phyloP scores from a whole-genome alignment of 106 monocot species.

The Amphibolis antarctica region DNA sequence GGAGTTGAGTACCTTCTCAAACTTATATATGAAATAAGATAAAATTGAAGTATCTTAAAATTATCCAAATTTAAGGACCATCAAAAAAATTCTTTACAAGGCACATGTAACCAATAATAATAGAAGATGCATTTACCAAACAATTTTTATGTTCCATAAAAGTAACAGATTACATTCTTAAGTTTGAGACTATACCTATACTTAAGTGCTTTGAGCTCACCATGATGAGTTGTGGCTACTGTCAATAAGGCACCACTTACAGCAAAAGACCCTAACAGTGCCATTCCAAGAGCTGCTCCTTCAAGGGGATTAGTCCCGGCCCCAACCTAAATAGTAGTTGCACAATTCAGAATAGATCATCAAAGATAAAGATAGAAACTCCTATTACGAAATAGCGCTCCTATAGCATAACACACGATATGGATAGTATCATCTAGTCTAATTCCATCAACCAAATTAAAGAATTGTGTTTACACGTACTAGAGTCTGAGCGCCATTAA shows the following conservation, averaged over 20 bases:
- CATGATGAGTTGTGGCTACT: conserved; percentile 87
- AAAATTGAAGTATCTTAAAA: no score
- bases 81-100: no score
- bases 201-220: conserved; percentile 84
- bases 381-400: no score
- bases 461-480: no score
- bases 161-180: background rate
- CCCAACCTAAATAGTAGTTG: conserved; percentile 51
- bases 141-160: background rate
- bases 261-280: conserved; percentile 76
- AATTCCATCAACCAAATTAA: no score
- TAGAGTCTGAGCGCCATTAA: no score
- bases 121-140: background rate
- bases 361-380: background rate
- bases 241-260: conserved; percentile 46
- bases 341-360: background rate
- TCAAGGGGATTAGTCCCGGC: conserved; percentile 94
- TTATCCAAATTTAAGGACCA: no score
- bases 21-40: no score
- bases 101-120: background rate
- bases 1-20: no score
- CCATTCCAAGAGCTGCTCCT: conserved; percentile 88
- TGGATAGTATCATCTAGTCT: no score
- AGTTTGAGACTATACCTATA: conserved; percentile 37
- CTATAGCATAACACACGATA: background rate